Percentiles rank a stretch among this genome's conserved stretches.
phyloP scores from a whole-genome alignment of 164 flowering plant species.

The Aristolochia contorta region DNA sequence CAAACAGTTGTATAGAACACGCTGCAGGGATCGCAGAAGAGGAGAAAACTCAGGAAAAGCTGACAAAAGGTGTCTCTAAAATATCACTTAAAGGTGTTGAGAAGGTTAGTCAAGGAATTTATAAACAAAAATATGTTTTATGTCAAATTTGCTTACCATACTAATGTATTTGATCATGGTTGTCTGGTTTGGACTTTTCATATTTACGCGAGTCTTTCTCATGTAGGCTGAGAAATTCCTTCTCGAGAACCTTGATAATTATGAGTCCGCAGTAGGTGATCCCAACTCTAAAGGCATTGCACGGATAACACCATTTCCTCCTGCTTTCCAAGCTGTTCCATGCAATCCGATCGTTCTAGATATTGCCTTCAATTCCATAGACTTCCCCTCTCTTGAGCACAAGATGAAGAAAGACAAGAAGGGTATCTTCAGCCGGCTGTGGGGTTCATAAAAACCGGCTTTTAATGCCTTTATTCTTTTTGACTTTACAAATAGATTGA shows the following conservation, averaged over 20 bases:
- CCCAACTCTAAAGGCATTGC: slow-evolving; percentile 42
- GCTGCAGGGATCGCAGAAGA: slow-evolving; percentile 81
- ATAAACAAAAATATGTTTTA: neutral
- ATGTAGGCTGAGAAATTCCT: slow-evolving; percentile 64
- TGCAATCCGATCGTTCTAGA: slow-evolving; percentile 88
- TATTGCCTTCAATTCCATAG: slow-evolving; percentile 64
- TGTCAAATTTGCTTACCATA: neutral
- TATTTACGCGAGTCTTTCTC: neutral
- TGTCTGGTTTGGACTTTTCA: neutral
- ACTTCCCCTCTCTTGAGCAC: slow-evolving; percentile 86
- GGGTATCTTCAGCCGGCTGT: slow-evolving; percentile 76
- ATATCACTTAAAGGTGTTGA: slow-evolving; percentile 53
- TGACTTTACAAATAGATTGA: too few species aligned
- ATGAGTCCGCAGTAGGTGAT: slow-evolving; percentile 78
- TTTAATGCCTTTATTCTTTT: too few species aligned
- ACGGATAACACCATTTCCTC: slow-evolving; percentile 71
- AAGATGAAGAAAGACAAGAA: slow-evolving; percentile 90
- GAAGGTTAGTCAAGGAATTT: slow-evolving; percentile 39
- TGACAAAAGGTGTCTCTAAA: slow-evolving; percentile 67
- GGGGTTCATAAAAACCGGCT: slow-evolving; percentile 37
- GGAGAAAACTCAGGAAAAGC: slow-evolving; percentile 69
- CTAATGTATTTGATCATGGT: neutral
- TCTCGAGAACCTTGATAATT: slow-evolving; percentile 66
- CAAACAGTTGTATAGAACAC: slow-evolving; percentile 86
- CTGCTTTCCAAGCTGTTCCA: slow-evolving; percentile 71